Conservation (phyloP, 2,329 filamentous ascomycete genomes). For the Cadophora luteo-olivacea region DNA sequence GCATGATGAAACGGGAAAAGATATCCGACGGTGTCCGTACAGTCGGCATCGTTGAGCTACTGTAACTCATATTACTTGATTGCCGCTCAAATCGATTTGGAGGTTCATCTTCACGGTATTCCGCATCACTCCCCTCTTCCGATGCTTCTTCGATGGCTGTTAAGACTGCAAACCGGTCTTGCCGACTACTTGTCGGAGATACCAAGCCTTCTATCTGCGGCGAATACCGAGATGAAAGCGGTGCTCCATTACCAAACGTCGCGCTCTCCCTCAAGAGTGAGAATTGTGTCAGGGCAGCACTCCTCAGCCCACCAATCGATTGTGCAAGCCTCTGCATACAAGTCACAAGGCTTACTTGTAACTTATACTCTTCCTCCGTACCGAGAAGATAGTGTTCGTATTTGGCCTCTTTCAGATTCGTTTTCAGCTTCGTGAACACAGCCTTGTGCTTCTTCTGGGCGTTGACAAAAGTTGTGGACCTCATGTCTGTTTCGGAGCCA, state of each 20-base stretch:
- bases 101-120: slow-evolving; percentile 43
- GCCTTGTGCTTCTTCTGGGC: slow-evolving; percentile 69
- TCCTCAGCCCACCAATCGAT: slow-evolving; percentile 87
- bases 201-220: slow-evolving; percentile 21
- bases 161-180: slow-evolving; percentile 55
- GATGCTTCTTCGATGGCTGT: slow-evolving; percentile 68
- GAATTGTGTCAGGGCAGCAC: slow-evolving; percentile 89
- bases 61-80: slow-evolving; percentile 34
- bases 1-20: slow-evolving; percentile 86
- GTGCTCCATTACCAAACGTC: slow-evolving; percentile 31
- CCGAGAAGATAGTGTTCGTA: slow-evolving; percentile 87
- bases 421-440: slow-evolving; percentile 73
- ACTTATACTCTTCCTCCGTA: slow-evolving; percentile 76
- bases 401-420: slow-evolving; percentile 83
- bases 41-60: slow-evolving; percentile 43
- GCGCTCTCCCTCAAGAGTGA: slow-evolving; percentile 73
- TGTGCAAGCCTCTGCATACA: slow-evolving; percentile 87
- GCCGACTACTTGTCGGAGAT: slow-evolving; percentile 33
- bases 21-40: slow-evolving; percentile 78
- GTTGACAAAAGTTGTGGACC: slow-evolving; percentile 67
- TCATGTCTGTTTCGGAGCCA: slow-evolving; percentile 80
- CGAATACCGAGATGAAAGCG: slow-evolving; percentile 23
- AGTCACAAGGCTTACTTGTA: slow-evolving; percentile 81
- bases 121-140: slow-evolving; percentile 60
- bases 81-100: slow-evolving; percentile 28